phyloP scores from a whole-genome alignment of 208 protist genomes.

The Crithidia acanthocephali region DNA sequence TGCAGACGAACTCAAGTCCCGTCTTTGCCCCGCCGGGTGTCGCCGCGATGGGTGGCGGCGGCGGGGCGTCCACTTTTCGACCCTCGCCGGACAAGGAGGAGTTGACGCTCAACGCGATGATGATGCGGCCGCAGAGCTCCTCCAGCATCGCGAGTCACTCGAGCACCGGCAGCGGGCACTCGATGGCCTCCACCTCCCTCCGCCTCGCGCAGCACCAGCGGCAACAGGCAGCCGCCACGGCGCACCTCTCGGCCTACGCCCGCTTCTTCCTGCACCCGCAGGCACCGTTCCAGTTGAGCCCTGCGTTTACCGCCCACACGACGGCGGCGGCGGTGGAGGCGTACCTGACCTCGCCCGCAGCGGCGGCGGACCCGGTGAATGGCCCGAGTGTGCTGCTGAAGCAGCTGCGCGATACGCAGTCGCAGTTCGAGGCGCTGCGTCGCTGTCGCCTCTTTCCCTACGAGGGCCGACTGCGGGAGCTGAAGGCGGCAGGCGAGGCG shows the following conservation, averaged over 20 bases:
- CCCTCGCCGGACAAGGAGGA: not conserved
- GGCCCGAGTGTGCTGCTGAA: constrained; percentile 6
- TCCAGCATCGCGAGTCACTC: constrained; percentile 2
- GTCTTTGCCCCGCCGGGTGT: not conserved
- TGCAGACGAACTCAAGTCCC: not conserved
- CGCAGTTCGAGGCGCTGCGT: constrained; percentile 16
- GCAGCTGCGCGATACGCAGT: constrained; percentile 21
- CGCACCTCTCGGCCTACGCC: constrained; percentile 21
- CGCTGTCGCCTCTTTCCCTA: constrained; percentile 26
- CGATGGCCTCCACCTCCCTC: not conserved
- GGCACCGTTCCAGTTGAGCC: not conserved
- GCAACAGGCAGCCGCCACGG: constrained; percentile 12
- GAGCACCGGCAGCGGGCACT: constrained; percentile 12
- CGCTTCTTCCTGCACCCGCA: constrained; percentile 23
- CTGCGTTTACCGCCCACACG: not conserved
- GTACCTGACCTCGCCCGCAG: not conserved
- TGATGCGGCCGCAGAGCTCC: not conserved
- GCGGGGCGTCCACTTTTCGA: not conserved
- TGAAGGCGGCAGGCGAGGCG: not conserved
- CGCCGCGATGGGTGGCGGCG: no score
- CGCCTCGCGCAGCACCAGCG: constrained; percentile 21
- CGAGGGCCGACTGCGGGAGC: constrained; percentile 17
- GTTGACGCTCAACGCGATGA: not conserved
- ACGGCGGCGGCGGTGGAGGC: not conserved
- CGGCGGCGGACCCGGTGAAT: constrained; percentile 6